Evolutionary conservation across 306 rosid species (phyloP), one percentile per base, ranked within the genome.

Genomic region (Urtica urens): DNA sequence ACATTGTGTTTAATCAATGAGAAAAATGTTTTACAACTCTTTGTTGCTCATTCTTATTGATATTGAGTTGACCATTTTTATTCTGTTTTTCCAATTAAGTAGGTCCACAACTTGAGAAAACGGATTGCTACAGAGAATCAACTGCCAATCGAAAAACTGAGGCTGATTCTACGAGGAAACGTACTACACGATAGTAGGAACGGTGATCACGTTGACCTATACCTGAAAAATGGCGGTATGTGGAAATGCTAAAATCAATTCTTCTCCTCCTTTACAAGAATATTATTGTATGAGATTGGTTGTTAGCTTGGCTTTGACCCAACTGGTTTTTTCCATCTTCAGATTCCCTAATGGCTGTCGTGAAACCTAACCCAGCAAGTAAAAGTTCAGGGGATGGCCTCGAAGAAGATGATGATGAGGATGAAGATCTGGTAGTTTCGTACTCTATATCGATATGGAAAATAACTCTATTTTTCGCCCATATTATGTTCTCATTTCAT

Each of bases 291-390:
- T 1, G 5, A 26, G 3, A 25, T 1, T 26, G 6, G 16, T 33
- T 34, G n/a, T 35, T 16, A 4, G 6, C 10, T 9, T 39, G 2
- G 20, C n/a, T 9, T 15, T 33, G 26, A 21, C 34, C 18, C 3
- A 17, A 14, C 13, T 10, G 6, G 20, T 34, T 5, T 55, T 39
- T 24, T 63, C 51, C 46, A 14, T 58, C 62, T 62, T 63, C 46
- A 90, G 95, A 90, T 74, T 66, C 82, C 48, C 59, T 84, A 49
- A 77, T 80, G 55, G 90, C 85, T 71, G 95, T 87, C 60, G 92
- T 90, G 53, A 90, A 81, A 71, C 99, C 99, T 48, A 90, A 72
- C 76, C 82, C 92, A 27, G 95, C 99, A 2, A 75, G 70, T 24
- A 72, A 63, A 58, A 67, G 31, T 52, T 54, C 51, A 51, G 75